Evolutionary conservation across 305 asterid species (phyloP), one percentile per base, ranked within the genome.

Genomic region (Solanum chacoense): DNA sequence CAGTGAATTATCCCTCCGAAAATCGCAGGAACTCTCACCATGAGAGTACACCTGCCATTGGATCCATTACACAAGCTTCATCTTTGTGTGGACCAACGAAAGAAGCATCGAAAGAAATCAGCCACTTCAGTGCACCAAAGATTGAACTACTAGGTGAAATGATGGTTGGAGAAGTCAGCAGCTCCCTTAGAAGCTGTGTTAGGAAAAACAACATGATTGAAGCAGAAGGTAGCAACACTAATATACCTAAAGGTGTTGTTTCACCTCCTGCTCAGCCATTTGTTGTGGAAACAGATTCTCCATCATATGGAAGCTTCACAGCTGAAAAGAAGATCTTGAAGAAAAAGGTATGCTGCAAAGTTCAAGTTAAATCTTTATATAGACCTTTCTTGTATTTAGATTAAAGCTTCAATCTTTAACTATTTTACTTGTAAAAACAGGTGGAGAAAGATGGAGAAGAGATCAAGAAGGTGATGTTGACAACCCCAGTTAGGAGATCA

Each of bases 401-500:
- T 78, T 22, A 65, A 40, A 55, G 38, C 38, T 86, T 6, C 59
- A 69, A 74, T 76, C 67, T 28, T 18, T 8, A 11, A 45, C 38
- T 72, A 8, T 81, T 42, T 74, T 38, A 40, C 40, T 87, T 87
- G 73, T 91, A 87, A 71, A 87, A 88, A 85, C 71, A 96, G 97
- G 95, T 94, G 73, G 89, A 89, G 81, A 92, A 79, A 87, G 91
- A 90, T 72, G 91, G 91, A 89, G 95, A 93, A 87, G 90, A 89
- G 90, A 85, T 74, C 77, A 88, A 88, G 38, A 88, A 88, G 81
- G 73, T 40, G 89, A 22, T 40, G 22, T 86, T 89, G 71, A 45
- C 93, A 79, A 95, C 98, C 89, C 95, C 98, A 13, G 93, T 95
- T 5, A 95, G 98, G 92, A 92, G 98, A 90, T 96, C 99, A 28